phyloP scores from a whole-genome alignment of 2,329 filamentous ascomycete genomes.

The Pseudopithomyces chartarum region DNA sequence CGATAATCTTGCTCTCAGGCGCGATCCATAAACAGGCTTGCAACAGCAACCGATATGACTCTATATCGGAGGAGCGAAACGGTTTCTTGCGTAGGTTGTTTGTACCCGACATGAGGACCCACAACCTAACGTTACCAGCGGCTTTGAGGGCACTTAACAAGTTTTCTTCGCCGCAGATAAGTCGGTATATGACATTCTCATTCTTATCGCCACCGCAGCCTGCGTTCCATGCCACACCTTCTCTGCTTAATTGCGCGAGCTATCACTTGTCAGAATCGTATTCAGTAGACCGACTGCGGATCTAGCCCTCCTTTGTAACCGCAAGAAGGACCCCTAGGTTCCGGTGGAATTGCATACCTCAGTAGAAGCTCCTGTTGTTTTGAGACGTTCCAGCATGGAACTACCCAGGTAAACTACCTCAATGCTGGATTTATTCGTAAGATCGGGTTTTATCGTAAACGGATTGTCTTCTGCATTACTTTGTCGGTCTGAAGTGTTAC shows the following conservation, averaged over 20 bases:
- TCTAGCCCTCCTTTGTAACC: no score
- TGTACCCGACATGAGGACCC: constrained; percentile 18
- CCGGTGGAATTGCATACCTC: neutral
- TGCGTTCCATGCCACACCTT: constrained; percentile 13
- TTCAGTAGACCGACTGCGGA: no score
- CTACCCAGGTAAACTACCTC: constrained; percentile 19
- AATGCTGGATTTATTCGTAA: constrained; percentile 12
- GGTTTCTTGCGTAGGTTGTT: constrained; percentile 15
- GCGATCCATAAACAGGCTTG: constrained; percentile 15
- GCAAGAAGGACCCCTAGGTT: no score
- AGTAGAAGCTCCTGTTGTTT: constrained; percentile 16
- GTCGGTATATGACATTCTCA: constrained; percentile 12
- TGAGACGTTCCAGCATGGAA: constrained; percentile 24
- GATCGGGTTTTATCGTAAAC: constrained; percentile 5
- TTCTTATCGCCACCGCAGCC: constrained; percentile 21
- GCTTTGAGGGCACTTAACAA: constrained; percentile 9
- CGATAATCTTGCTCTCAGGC: constrained; percentile 10
- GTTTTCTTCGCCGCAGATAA: neutral
- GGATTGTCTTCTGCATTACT: constrained; percentile 1
- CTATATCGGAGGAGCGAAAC: constrained; percentile 6
- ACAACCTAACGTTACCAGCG: constrained; percentile 11
- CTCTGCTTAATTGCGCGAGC: constrained; percentile 1
- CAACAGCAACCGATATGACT: constrained; percentile 8
- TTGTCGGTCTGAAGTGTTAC: neutral
- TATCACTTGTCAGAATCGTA: neutral